Percentiles rank a stretch among this genome's conserved stretches.
Conservation (phyloP, 140 eudicot genomes). For the Ambrosia hybrid region DNA sequence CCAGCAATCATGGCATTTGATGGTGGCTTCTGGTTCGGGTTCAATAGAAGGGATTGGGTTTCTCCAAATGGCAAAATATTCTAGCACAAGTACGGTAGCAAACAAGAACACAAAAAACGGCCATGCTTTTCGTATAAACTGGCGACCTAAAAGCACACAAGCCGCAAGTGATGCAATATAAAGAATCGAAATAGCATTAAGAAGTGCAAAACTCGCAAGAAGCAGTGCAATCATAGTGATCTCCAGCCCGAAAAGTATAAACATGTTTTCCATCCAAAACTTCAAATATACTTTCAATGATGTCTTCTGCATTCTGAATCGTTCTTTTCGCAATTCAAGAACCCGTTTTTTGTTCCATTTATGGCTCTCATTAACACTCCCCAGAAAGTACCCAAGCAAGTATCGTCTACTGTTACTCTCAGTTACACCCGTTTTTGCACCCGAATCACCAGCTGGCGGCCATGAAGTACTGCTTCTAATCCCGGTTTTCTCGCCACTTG, state of each 20-base stretch:
- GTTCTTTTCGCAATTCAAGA: conserved; percentile 51
- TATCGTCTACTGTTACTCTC: conserved; percentile 29
- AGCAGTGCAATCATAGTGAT: conserved; percentile 65
- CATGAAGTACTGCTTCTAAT: conserved; percentile 35
- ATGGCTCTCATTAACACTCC: conserved; percentile 47
- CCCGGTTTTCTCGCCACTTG: conserved; percentile 9
- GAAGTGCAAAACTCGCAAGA: conserved; percentile 54
- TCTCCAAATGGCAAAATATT: conserved; percentile 61
- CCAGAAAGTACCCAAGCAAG: conserved; percentile 37
- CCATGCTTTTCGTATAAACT: conserved; percentile 56
- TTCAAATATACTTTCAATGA: conserved; percentile 55
- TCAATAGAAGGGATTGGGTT: conserved; percentile 27
- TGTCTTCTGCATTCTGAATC: conserved; percentile 63
- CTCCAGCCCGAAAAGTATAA: conserved; percentile 68
- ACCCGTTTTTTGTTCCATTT: conserved; percentile 61
- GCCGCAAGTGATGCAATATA: conserved; percentile 68
- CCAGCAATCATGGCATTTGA: conserved; percentile 66
- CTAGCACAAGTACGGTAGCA: conserved; percentile 48
- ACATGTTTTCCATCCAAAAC: conserved; percentile 66
- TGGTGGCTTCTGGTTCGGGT: conserved; percentile 33
- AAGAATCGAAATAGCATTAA: conserved; percentile 50
- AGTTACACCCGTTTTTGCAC: conserved; percentile 27
- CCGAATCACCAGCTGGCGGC: conserved; percentile 30
- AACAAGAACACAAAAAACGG: conserved; percentile 58
- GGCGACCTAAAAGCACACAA: conserved; percentile 57